A percentile compares a stretch with the other conserved stretches of the same genome.
These are phyloP conservation scores for Acacia confusa DNA, from an alignment of 306 rosid genomes.

Conservation along the genomic window DNA sequence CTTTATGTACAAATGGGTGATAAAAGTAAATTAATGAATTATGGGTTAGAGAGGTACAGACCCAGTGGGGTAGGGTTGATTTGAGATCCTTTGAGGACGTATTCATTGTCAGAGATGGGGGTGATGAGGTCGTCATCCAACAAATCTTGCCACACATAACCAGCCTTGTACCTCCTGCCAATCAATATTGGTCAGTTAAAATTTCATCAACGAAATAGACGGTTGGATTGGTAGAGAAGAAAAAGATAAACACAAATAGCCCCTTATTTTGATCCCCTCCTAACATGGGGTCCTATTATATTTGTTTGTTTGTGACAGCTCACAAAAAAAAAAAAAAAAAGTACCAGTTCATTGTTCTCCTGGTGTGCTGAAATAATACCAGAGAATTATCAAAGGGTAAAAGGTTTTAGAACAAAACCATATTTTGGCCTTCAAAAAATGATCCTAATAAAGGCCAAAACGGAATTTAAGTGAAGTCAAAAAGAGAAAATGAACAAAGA, in stretches of 20 bases:
- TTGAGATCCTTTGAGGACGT: slow-evolving; percentile 89
- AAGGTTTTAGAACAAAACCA: not conserved
- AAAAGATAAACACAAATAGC: not conserved
- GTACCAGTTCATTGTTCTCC: not conserved
- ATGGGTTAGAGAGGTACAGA: slow-evolving; percentile 7
- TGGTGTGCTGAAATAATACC: not conserved
- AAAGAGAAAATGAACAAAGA: not conserved
- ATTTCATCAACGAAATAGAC: slow-evolving; percentile 3
- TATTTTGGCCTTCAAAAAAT: not conserved
- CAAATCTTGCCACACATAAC: slow-evolving; percentile 94
- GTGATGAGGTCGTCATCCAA: slow-evolving; percentile 85
- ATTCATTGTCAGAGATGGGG: slow-evolving; percentile 88
- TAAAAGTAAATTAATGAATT: not conserved
- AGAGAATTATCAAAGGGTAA: not conserved
- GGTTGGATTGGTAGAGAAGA: slow-evolving; percentile 3
- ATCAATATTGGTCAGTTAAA: slow-evolving; percentile 32
- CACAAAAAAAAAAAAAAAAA: not conserved
- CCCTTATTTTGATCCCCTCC: not conserved
- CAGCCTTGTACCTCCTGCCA: slow-evolving; percentile 84
- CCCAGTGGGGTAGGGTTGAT: slow-evolving; percentile 48
- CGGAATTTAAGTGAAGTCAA: not conserved
- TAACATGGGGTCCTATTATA: not conserved
- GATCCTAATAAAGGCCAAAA: not conserved
- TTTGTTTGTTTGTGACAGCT: not conserved
- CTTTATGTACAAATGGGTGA: slow-evolving; percentile 25